Evolutionary conservation across 2,329 filamentous ascomycete genomes (phyloP).

Genomic region (Talaromyces pinophilus): DNA sequence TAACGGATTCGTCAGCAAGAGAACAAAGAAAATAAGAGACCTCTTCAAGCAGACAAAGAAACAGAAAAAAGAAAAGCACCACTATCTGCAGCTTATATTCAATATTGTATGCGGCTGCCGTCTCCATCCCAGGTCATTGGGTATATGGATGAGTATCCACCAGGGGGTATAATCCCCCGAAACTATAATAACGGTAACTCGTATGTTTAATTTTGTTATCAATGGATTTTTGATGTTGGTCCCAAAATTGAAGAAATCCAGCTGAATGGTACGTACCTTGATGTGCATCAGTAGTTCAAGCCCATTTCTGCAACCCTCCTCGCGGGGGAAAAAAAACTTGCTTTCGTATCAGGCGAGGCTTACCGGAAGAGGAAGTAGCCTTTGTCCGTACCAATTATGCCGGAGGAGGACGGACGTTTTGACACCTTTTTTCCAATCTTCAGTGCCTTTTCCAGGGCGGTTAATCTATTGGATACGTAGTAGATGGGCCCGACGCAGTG

Average conservation of each 20-base stretch:
- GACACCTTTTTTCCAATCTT: not conserved
- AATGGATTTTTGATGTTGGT: not conserved
- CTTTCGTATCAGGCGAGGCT: not conserved
- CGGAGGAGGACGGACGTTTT: not conserved
- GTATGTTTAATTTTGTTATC: not conserved
- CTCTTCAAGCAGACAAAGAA: not conserved
- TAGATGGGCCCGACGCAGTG: conserved; percentile 1
- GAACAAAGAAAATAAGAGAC: not conserved
- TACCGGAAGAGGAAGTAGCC: not conserved
- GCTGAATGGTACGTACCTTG: conserved; percentile 1
- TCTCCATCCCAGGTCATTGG: not conserved
- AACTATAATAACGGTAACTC: not conserved
- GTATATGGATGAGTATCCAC: not conserved
- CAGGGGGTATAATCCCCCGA: not conserved
- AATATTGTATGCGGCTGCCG: not conserved
- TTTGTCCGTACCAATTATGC: not conserved
- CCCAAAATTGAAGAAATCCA: conserved; percentile 9
- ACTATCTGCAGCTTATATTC: not conserved
- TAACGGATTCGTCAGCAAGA: not conserved
- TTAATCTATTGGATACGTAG: not conserved
- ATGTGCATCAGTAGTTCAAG: not conserved
- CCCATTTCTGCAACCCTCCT: not conserved
- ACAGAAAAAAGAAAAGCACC: not conserved
- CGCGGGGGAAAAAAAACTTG: not conserved
- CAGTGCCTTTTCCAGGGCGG: not conserved